These are phyloP conservation scores for Umbilicus rupestris DNA, from an alignment of 164 flowering plant genomes.

Conservation along the genomic window DNA sequence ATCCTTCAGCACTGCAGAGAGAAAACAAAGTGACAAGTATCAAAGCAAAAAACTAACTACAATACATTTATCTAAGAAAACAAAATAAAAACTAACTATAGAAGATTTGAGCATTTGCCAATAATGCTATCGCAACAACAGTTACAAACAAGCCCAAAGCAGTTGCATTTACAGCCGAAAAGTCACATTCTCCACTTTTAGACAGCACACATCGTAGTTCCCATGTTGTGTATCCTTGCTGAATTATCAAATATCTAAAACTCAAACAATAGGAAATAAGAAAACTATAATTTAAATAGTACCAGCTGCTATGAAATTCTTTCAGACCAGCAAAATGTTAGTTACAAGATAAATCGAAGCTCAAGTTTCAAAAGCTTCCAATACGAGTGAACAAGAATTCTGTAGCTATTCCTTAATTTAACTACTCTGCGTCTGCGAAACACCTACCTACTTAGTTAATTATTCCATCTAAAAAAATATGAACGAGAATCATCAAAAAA, in stretches of 20 bases:
- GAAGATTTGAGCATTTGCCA: neutral
- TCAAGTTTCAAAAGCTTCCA: neutral
- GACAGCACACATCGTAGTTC: neutral
- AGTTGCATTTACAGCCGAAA: neutral
- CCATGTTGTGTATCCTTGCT: neutral
- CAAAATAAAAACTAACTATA: neutral
- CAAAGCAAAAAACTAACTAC: neutral
- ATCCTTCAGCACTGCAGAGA: slow-evolving; percentile 51
- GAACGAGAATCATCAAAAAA: neutral
- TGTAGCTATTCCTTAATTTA: neutral
- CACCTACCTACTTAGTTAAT: neutral
- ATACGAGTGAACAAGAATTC: neutral
- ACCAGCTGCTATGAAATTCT: neutral
- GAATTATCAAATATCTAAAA: neutral
- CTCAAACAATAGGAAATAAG: neutral
- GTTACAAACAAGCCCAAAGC: no score
- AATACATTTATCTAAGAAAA: neutral
- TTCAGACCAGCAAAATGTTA: neutral
- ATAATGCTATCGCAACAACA: neutral
- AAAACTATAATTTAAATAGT: neutral
- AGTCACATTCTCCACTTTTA: neutral
- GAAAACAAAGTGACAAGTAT: neutral
- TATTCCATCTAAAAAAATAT: neutral
- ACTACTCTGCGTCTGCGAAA: neutral
- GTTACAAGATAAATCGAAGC: neutral